These are phyloP conservation scores for Glaciozyma martinii DNA, from an alignment of 768 basidiomycete species.

Conservation along the genomic window DNA sequence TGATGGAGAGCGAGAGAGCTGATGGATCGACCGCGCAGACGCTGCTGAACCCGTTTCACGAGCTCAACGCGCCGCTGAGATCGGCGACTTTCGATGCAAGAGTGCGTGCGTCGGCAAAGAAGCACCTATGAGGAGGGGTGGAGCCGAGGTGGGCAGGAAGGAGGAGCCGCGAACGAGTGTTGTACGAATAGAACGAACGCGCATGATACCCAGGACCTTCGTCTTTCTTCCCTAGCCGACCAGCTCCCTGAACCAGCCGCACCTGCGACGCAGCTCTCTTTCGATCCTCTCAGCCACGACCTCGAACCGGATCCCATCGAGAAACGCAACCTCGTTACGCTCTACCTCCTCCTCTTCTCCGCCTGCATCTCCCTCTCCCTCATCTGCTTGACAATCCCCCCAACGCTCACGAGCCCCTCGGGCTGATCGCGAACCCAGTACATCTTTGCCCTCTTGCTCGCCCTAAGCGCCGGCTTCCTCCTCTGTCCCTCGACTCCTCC, in stretches of 20 bases:
- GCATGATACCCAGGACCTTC: no score
- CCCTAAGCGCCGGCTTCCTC: constrained; percentile 18
- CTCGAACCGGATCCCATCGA: not conserved
- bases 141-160: not conserved
- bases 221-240: no score
- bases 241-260: no score
- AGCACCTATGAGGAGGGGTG: constrained; percentile 49
- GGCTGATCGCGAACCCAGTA: constrained; percentile 31
- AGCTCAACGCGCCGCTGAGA: constrained; percentile 71
- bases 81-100: constrained; percentile 72
- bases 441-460: constrained; percentile 26
- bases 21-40: constrained; percentile 48
- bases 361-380: not conserved
- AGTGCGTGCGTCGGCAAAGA: constrained; percentile 77
- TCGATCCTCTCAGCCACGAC: not conserved
- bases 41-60: constrained; percentile 91
- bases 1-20: not conserved
- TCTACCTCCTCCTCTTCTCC: constrained; percentile 1
- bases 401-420: constrained; percentile 6
- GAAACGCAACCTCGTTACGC: not conserved
- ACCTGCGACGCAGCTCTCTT: no score
- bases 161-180: not conserved
- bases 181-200: not conserved
- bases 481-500: constrained; percentile 15
- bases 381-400: constrained; percentile 5